Base-by-base conservation (phyloP, 805 yeast species). In the Schwanniomyces vanrijiae region DNA sequence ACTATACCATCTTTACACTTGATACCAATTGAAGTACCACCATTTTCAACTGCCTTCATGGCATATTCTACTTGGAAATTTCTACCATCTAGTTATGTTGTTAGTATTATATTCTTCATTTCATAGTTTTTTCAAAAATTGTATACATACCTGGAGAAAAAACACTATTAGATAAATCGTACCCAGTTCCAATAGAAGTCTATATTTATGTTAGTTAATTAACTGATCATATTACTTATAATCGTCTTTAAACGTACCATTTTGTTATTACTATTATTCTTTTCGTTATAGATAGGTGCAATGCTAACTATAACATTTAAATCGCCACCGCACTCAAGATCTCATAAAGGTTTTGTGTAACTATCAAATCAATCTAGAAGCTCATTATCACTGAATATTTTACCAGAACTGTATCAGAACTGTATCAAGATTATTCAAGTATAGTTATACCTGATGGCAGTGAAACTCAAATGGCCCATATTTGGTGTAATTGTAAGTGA, bases 161-260 rank as follows among this genome's bases (percentile, higher is more conserved):
- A 52, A 92, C 97, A 72, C 96, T 86, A 75, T 94, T 94, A 28
- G 97, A 90, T 63, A 94, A 84, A 78, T 94, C 99, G 82, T 94
- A 94, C 16, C 99, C 99, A 24, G 99, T 94, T 59, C 99, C 99
- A 59, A 94, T 91, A 40, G 99, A 94, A 34, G 98, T 87, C 92
- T 55, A 43, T 22, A 37, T 11, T 40, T 34, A 31, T 18, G 51
- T 48, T 48, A 48, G 44, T 42, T 37, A 29, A 14, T 18, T 5
- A 3, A 3, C 13, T n/a, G 8, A 5, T 24, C 20, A n/a, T 14
- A 20, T 7, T 26, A 14, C 14, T 24, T 5, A 38, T 11, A 5
- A 3, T 38, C 11, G 8, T 22, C 16, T 2, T 14, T 11, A 13
- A 29, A 46, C 49, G 37, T 43, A 47, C 50, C 50, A 47, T 47